Percentiles rank a stretch among this genome's conserved stretches.
Conservation (phyloP, 495 filamentous ascomycete species). For the Aspergillus hancockii region DNA sequence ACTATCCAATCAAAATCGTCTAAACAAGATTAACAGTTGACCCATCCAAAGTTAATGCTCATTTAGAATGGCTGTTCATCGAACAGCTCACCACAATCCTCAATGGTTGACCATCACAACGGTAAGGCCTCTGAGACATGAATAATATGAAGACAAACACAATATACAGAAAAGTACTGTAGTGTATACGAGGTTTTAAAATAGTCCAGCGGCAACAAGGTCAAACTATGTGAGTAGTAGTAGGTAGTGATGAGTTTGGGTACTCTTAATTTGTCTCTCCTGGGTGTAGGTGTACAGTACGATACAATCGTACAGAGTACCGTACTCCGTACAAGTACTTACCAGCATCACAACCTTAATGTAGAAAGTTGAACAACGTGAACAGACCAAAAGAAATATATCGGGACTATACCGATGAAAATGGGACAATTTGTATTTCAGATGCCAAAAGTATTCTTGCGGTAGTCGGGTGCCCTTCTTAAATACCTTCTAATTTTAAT, state of each 20-base stretch:
- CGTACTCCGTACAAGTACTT: neutral
- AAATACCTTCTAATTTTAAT: too few species aligned
- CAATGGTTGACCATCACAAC: neutral
- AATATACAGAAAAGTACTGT: constrained; percentile 10
- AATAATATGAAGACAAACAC: constrained; percentile 6
- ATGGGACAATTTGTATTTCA: neutral
- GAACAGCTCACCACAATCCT: constrained; percentile 23
- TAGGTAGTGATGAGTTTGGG: neutral
- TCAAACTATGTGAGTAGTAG: neutral
- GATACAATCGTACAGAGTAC: too few species aligned
- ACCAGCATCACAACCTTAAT: neutral
- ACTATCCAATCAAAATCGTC: constrained; percentile 20
- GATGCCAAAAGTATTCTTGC: neutral
- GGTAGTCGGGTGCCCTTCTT: too few species aligned
- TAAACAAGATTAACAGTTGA: constrained; percentile 21
- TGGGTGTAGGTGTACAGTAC: too few species aligned
- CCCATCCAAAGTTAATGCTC: constrained; percentile 26
- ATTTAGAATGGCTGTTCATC: constrained; percentile 15
- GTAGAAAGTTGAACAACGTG: neutral
- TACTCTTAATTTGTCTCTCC: neutral
- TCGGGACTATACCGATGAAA: neutral
- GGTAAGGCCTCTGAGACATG: neutral
- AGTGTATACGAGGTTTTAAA: constrained; percentile 1
- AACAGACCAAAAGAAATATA: neutral
- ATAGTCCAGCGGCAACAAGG: neutral